These are phyloP conservation scores for Neonectria faginata DNA, from an alignment of 2,329 filamentous ascomycete genomes.

Conservation along the genomic window DNA sequence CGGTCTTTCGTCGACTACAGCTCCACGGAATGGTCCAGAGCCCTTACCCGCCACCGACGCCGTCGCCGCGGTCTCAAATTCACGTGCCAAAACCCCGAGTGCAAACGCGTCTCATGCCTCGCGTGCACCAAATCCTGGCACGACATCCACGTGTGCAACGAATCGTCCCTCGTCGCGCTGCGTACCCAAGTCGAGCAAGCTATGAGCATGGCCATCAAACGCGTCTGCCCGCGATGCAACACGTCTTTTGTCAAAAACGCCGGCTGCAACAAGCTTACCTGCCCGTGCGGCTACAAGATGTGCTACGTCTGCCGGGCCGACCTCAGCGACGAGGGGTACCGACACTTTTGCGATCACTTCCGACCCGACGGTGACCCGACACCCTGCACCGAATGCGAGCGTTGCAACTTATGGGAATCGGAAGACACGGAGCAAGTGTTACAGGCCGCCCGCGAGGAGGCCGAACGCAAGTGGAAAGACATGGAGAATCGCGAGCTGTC, in stretches of 20 bases:
- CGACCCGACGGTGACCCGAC: slow-evolving; percentile 79
- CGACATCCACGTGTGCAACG: slow-evolving; percentile 91
- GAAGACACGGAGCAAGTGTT: slow-evolving; percentile 79
- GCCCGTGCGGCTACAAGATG: slow-evolving; percentile 96
- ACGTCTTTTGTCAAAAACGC: slow-evolving; percentile 92
- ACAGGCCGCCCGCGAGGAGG: slow-evolving; percentile 75
- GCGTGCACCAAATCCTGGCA: slow-evolving; percentile 85
- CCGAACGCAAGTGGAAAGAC: slow-evolving; percentile 77
- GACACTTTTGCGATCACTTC: slow-evolving; percentile 97
- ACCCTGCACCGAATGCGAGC: slow-evolving; percentile 81
- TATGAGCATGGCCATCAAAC: slow-evolving; percentile 93
- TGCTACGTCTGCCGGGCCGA: slow-evolving; percentile 94
- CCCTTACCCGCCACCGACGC: slow-evolving; percentile 75
- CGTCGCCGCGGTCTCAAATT: slow-evolving; percentile 82
- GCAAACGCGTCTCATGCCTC: slow-evolving; percentile 79
- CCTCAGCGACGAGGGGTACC: slow-evolving; percentile 80
- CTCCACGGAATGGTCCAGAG: slow-evolving; percentile 63
- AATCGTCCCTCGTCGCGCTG: slow-evolving; percentile 82
- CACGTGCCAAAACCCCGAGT: slow-evolving; percentile 77
- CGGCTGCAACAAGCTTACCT: slow-evolving; percentile 97
- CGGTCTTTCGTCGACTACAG: slow-evolving; percentile 57
- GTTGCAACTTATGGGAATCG: slow-evolving; percentile 82
- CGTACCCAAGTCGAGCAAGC: slow-evolving; percentile 92
- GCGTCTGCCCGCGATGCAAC: slow-evolving; percentile 91
- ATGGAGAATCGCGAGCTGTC: slow-evolving; percentile 70